Base-by-base conservation (phyloP, 78 protist genomes). In the Polysphondylium violaceum region DNA sequence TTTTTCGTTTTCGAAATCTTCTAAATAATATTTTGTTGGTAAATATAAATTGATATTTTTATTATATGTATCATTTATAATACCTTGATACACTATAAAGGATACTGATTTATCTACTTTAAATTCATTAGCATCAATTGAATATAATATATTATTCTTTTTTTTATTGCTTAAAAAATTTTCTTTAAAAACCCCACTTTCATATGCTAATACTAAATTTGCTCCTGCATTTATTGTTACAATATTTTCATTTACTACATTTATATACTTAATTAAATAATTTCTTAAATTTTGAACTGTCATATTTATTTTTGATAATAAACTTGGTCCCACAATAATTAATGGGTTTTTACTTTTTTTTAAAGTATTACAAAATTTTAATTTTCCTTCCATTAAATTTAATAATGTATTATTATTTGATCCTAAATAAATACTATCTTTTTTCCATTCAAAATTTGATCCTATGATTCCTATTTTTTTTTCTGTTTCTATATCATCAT, bases 1-100 rank as follows among this genome's bases (percentile, higher is more conserved):
- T 43, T 36, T 56, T 17, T 73, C 78, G 8, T 50, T 44, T 2
- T 33, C 36, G 44, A 56, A 72, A 72, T 72, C 72, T 64, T 64
- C 72, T 36, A 64, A 64, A 64, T 35, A 64, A 43, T 51, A 41
- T 72, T 72, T 51, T 17, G 27, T 55, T 72, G 77, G 68, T 55
- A 55, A 35, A 35, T 51, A 55, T 72, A 72, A 51, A 55, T 55
- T 40, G 11, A 55, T 72, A 43, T 31, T 16, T 43, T 72, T 72
- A 21, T 33, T 23, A 27, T 21, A 21, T 11, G 3, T 33, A 41
- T 51, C 77, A 72, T 72, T 55, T 43, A 55, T 35, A 2, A 72
- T 51, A 19, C 60, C 60, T 55, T 55, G 60, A 72, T 55, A 72
- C 2, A 72, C 43, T 33, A 51, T 44, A 55, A 31, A 55, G 21